A percentile compares a stretch with the other conserved stretches of the same genome.
Evolutionary conservation across 495 filamentous ascomycete genomes (phyloP).

Genomic region (Cudoniella acicularis): DNA sequence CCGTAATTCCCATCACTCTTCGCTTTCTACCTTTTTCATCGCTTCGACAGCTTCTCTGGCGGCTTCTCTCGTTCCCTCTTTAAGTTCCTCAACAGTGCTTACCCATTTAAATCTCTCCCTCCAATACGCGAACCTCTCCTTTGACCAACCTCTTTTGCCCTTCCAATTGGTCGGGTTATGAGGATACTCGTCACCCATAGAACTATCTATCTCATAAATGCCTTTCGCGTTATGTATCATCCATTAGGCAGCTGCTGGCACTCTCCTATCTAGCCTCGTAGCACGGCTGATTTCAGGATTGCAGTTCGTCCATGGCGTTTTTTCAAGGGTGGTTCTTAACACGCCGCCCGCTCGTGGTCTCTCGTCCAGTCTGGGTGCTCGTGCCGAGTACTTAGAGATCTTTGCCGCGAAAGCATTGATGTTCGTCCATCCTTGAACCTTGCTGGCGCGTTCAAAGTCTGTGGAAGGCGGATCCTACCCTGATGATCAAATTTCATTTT

Average conservation of each 20-base stretch:
- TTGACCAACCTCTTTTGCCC: constrained; percentile 11
- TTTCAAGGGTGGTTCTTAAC: constrained; percentile 11
- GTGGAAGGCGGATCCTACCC: no score
- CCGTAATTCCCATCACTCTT: no score
- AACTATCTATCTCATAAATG: background rate
- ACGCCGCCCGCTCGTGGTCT: constrained; percentile 12
- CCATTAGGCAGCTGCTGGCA: background rate
- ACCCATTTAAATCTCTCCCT: constrained; percentile 13
- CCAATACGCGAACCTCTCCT: constrained; percentile 15
- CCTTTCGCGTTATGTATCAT: background rate
- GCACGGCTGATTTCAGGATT: background rate
- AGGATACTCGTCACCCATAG: background rate
- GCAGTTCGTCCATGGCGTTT: constrained; percentile 1
- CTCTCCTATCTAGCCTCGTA: background rate
- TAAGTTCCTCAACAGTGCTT: background rate
- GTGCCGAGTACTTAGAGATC: background rate
- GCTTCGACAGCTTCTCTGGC: background rate
- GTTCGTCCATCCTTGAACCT: background rate
- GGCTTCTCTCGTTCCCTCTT: background rate
- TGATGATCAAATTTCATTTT: no score
- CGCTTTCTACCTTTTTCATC: background rate
- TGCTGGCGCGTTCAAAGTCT: background rate
- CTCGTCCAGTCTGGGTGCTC: constrained; percentile 9
- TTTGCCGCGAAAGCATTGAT: background rate
- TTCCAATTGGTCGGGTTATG: constrained; percentile 10